Conservation (phyloP, 148 eudicot species). For the Rhododendron williamsianum region DNA sequence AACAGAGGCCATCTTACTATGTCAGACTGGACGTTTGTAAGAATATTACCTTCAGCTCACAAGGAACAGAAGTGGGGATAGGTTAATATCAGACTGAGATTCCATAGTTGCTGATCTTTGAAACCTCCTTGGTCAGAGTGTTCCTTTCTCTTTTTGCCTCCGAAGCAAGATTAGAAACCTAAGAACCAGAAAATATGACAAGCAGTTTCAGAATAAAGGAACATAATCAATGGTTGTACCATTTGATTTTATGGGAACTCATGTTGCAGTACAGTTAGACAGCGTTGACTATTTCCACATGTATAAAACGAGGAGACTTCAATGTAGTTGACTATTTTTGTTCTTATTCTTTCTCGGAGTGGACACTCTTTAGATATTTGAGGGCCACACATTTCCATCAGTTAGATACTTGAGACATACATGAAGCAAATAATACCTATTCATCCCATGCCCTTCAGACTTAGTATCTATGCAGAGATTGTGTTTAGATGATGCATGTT, state of each 20-base stretch:
- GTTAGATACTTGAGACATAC: not conserved
- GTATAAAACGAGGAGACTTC: not conserved
- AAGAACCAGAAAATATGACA: slow-evolving; percentile 3
- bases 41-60: not conserved
- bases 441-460: not conserved
- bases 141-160: slow-evolving; percentile 64
- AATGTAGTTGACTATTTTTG: not conserved
- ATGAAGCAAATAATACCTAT: not conserved
- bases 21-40: not conserved
- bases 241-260: not conserved
- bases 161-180: slow-evolving; percentile 57
- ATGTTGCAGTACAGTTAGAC: not conserved
- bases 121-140: slow-evolving; percentile 65
- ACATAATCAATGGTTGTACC: not conserved
- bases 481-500: not conserved
- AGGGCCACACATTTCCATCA: not conserved
- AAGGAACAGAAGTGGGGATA: not conserved
- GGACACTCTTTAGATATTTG: not conserved
- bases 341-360: not conserved
- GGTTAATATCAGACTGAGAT: slow-evolving; percentile 56
- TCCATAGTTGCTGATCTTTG: slow-evolving; percentile 80
- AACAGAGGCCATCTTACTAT: not conserved
- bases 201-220: not conserved
- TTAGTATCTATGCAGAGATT: not conserved
- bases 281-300: not conserved